phyloP scores from a whole-genome alignment of 345 rosid species.

The Euphorbia tirucalli region DNA sequence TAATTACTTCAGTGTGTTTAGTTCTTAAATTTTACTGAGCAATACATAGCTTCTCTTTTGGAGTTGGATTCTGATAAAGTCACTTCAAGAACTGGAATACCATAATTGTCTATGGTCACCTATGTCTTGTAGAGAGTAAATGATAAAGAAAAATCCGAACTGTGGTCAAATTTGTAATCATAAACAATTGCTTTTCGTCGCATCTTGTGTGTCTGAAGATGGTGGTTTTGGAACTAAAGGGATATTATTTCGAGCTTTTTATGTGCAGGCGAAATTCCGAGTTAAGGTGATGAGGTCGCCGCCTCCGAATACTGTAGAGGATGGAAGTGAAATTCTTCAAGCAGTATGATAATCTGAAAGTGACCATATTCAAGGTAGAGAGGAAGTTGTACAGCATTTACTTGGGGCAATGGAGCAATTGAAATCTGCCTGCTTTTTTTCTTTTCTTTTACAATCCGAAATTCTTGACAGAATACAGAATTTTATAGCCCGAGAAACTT shows the following conservation, averaged over 20 bases:
- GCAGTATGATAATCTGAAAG: slow-evolving; percentile 37
- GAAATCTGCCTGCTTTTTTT: slow-evolving; percentile 8
- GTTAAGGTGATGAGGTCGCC: slow-evolving; percentile 65
- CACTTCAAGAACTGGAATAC: not conserved
- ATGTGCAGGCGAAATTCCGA: slow-evolving; percentile 59
- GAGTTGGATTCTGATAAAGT: not conserved
- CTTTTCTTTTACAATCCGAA: not conserved
- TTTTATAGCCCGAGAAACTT: too few species aligned
- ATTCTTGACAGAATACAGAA: not conserved
- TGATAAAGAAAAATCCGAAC: not conserved
- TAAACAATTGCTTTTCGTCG: not conserved
- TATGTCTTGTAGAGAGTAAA: not conserved
- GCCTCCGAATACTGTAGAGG: slow-evolving; percentile 22
- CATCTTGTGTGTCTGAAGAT: not conserved
- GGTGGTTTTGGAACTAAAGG: not conserved
- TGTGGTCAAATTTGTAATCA: not conserved
- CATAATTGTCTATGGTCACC: too few species aligned
- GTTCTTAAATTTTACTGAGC: not conserved
- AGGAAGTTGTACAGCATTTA: slow-evolving; percentile 33
- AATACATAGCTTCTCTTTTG: not conserved
- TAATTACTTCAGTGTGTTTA: not conserved
- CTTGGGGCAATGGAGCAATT: slow-evolving; percentile 10
- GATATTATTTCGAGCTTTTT: not conserved
- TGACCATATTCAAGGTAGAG: not conserved
- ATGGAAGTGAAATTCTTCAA: slow-evolving; percentile 46